A percentile compares a stretch with the other conserved stretches of the same genome.
Conservation (phyloP, 1,139 yeast genomes). For the Taphrina flavorubra region DNA sequence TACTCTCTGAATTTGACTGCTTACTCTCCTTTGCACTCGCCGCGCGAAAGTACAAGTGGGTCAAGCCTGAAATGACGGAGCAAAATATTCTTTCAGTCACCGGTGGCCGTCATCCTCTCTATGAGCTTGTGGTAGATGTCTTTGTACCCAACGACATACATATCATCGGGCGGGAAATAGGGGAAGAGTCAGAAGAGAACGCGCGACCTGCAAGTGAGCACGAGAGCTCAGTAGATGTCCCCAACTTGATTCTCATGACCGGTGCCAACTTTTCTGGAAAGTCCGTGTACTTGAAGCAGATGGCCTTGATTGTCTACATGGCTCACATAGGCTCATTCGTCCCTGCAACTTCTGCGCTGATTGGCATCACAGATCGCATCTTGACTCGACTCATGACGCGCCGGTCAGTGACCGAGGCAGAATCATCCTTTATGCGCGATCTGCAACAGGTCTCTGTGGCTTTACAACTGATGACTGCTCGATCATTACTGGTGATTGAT, state of each 20-base stretch:
- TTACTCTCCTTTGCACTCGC: slow-evolving; percentile 54
- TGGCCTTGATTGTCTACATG: slow-evolving; percentile 86
- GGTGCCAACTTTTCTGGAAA: slow-evolving; percentile 99
- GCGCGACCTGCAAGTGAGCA: neutral
- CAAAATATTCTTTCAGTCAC: slow-evolving; percentile 48
- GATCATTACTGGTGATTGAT: slow-evolving; percentile 87
- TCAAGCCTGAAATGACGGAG: slow-evolving; percentile 54
- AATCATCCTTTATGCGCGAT: slow-evolving; percentile 85
- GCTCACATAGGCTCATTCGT: slow-evolving; percentile 77
- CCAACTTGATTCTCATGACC: slow-evolving; percentile 81
- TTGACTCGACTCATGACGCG: slow-evolving; percentile 75
- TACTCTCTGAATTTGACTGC: slow-evolving; percentile 54
- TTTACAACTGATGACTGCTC: slow-evolving; percentile 78
- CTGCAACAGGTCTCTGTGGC: slow-evolving; percentile 96
- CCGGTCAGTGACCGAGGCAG: slow-evolving; percentile 55
- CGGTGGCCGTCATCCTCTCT: slow-evolving; percentile 55
- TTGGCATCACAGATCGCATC: slow-evolving; percentile 86
- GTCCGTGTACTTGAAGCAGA: slow-evolving; percentile 88
- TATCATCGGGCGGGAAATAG: slow-evolving; percentile 47
- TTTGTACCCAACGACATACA: slow-evolving; percentile 54
- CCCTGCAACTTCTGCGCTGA: slow-evolving; percentile 74
- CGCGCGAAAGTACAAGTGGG: slow-evolving; percentile 51
- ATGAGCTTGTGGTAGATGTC: slow-evolving; percentile 53
- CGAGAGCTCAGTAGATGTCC: slow-evolving; percentile 51
- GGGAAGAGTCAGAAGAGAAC: slow-evolving; percentile 44